Base-by-base conservation (phyloP, 495 filamentous ascomycete species). In the Annulohypoxylon nitens region DNA sequence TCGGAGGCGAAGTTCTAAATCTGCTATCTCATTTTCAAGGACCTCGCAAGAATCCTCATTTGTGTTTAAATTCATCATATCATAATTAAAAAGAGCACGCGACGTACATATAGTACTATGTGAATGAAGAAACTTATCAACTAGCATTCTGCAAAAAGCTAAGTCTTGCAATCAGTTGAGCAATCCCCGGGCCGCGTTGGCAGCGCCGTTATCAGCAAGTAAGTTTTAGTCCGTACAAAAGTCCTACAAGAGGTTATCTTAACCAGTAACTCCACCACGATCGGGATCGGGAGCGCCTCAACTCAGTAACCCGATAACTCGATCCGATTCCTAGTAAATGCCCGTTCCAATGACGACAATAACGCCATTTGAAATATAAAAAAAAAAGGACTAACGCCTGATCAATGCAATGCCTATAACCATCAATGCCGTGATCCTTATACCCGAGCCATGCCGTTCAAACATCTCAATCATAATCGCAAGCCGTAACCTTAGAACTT, bases 1-100 rank as follows among this genome's bases (percentile, higher is more conserved):
- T 8, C 77, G 74, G 0, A 86, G 78, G 6, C 75, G 79, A 26
- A 73, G 76, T 66, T 84, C 82, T 0, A 86, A 65, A 16, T 80
- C 76, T 34, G 78, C 76, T 48, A 86, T 75, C 39, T 78, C 76
- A 71, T 73, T 64, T 53, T 73, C 71, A 23, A 78, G 67, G 0
- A 47, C 64, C 33, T 59, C 33, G 6, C 64, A 25, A 2, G 60
- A 61, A 0, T 62, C 61, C 2, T 62, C 54, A 8, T 45, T 54
- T 54, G 59, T 53, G 14, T 9, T 50, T 9, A 55, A 36, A 53
- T 63, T 34, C 67, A 70, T 74, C 26, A 63, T 65, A n/a, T 43
- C 67, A 70, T 70, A 33, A 12, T 54, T 63, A 47, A 43, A 34
- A 50, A n/a, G 16, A 43, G 18, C 5, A 47, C 8, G 41, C 11